Evolutionary conservation across 129 eudicot genomes (phyloP).

Genomic region (Chrysanthemum lavandulifolium): DNA sequence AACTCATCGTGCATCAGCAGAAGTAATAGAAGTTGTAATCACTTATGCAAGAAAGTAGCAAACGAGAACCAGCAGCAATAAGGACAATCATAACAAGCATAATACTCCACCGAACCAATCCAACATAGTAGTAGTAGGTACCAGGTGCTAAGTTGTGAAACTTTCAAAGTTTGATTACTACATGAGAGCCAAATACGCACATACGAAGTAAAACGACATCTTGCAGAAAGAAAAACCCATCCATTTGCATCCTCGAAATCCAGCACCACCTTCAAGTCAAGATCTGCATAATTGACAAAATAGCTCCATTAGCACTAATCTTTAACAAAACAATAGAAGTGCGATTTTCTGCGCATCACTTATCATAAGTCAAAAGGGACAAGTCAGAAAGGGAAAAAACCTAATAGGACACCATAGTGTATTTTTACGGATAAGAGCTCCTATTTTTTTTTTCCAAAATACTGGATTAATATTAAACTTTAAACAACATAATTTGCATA

Average conservation of each 20-base stretch:
- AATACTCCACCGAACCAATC: constrained; percentile 49
- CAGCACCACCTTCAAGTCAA: constrained; percentile 31
- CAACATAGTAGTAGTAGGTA: constrained; percentile 54
- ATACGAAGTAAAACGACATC: constrained; percentile 43
- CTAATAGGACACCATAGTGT: too few relatives aligned
- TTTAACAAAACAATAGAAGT: not conserved
- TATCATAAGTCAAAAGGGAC: too few relatives aligned
- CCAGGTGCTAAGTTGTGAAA: constrained; percentile 54
- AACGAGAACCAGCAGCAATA: constrained; percentile 54
- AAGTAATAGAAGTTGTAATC: constrained; percentile 43
- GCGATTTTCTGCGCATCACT: too few relatives aligned
- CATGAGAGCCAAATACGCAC: constrained; percentile 37
- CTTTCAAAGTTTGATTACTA: constrained; percentile 49
- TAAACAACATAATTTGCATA: too few relatives aligned
- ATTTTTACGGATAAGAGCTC: not conserved
- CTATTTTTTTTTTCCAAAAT: not conserved
- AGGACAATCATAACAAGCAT: constrained; percentile 56
- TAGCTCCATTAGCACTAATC: constrained; percentile 16
- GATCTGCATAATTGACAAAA: constrained; percentile 41
- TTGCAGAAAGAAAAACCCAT: constrained; percentile 32
- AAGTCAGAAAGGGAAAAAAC: too few relatives aligned
- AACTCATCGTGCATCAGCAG: constrained; percentile 48
- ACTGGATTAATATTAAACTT: too few relatives aligned
- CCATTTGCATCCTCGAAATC: constrained; percentile 34
- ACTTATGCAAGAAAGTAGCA: constrained; percentile 52